Base-by-base conservation (phyloP, 108 stramenopile species). In the Cylindrotheca closterium region DNA sequence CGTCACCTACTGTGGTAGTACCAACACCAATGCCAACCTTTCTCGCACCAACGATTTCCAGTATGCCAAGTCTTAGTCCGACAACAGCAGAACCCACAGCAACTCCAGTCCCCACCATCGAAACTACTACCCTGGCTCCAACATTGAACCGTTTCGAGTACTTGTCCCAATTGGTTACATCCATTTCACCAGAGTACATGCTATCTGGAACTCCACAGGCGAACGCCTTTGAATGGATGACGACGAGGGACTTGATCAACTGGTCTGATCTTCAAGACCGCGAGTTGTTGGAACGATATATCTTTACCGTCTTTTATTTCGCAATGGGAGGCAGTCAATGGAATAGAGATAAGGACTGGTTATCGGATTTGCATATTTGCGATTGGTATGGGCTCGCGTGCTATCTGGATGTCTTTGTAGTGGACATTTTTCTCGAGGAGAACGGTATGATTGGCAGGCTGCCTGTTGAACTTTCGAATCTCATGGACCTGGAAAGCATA, bases 161-260 rank as follows among this genome's bases (percentile, higher is more conserved):
- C 12, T 26, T 64, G 17, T 8, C 49, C 17, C 48, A 42, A 31
- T 28, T 64, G 22, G 17, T 64, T 7, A 46, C 7, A 58, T 23
- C 57, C 21, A 59, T 68, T 51, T 73, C 75, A 21, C 75, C 79
- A 25, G 63, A 65, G 19, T 73, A 71, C 56, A 79, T 72, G 51
- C 37, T 58, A 10, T 54, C 58, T 21, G 82, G 78, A 21, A 77
- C 80, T 50, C 68, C 65, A 71, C 84, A 85, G 50, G 28, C 51
- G 25, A 5, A 10, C 24, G 62, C 70, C 10, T 45, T 50, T 15
- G 21, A 23, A 27, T 71, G 70, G 70, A 71, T 71, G 54, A 22
- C 53, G 25, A 25, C 8, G 3, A 56, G 63, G 27, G 70, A 71
- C 25, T 37, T 60, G 1, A 30, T 58, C 1, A 49, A 50, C 22